phyloP scores from a whole-genome alignment of 2,329 filamentous ascomycete genomes.

The Fusarium sp. region DNA sequence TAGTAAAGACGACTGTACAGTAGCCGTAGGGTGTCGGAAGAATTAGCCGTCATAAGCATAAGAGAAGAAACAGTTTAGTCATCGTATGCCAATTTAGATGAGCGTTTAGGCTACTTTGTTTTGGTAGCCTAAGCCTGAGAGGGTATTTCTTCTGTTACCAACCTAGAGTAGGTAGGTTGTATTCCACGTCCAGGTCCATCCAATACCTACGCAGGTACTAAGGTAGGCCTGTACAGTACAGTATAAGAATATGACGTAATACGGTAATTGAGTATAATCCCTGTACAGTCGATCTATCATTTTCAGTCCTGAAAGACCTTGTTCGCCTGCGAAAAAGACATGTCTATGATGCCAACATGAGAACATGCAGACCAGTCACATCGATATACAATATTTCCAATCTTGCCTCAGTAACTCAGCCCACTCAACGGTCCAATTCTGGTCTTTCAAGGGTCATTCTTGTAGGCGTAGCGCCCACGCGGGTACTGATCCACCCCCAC shows the following conservation, averaged over 20 bases:
- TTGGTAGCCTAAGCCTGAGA: no score
- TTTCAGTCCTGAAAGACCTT: background rate
- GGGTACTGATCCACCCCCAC: conserved; percentile 31
- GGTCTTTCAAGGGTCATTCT: conserved; percentile 7
- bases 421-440: conserved; percentile 6
- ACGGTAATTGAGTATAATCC: conserved; percentile 6
- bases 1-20: background rate
- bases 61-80: no score
- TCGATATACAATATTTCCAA: background rate
- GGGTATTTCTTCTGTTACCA: no score
- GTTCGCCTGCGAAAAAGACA: conserved; percentile 2
- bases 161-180: background rate
- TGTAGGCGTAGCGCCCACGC: conserved; percentile 26
- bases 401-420: conserved; percentile 14
- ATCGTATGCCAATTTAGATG: no score
- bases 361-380: background rate
- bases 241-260: conserved; percentile 13
- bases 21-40: no score
- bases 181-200: background rate
- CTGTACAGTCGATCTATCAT: conserved; percentile 1
- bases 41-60: no score
- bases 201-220: no score
- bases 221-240: no score
- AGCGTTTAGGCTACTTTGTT: no score
- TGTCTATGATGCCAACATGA: conserved; percentile 14